Evolutionary conservation across 2,329 filamentous ascomycete genomes (phyloP).

Genomic region (Achaetomium macrosporum): DNA sequence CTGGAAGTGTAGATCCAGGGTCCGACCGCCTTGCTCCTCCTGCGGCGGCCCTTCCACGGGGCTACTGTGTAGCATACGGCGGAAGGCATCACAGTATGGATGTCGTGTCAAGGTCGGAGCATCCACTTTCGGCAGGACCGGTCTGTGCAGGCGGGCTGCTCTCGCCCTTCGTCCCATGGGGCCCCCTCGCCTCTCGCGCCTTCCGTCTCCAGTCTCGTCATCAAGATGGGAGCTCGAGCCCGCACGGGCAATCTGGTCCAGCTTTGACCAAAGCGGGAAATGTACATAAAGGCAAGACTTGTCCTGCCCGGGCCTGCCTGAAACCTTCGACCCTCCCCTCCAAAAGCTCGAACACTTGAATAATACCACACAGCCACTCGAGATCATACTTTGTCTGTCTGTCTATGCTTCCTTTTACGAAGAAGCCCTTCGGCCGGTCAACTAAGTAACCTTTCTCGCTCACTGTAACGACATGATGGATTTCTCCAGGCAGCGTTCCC

Average conservation of each 20-base stretch:
- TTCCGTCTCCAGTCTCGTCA: constrained; percentile 1
- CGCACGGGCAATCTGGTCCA: not conserved
- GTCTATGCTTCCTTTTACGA: not conserved
- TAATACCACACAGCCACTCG: not conserved
- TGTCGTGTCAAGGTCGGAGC: not conserved
- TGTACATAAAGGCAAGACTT: not conserved
- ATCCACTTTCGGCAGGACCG: constrained; percentile 12
- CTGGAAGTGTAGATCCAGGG: no score
- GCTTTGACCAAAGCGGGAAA: not conserved
- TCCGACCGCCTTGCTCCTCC: no score
- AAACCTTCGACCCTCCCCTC: not conserved
- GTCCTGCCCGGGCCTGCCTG: not conserved
- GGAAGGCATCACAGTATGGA: not conserved
- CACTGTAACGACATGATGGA: constrained; percentile 4
- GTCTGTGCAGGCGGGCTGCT: not conserved
- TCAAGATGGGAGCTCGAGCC: constrained; percentile 3
- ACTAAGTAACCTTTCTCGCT: not conserved
- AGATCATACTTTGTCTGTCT: not conserved
- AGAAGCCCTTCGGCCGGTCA: not conserved
- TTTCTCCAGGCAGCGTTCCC: constrained; percentile 1
- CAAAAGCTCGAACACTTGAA: not conserved
- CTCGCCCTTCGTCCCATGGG: constrained; percentile 3
- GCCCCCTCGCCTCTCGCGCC: constrained; percentile 9
- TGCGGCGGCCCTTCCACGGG: no score
- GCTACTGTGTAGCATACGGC: not conserved